Conservation (phyloP, 176 grass and related monocot species). For the Carex littledalei region DNA sequence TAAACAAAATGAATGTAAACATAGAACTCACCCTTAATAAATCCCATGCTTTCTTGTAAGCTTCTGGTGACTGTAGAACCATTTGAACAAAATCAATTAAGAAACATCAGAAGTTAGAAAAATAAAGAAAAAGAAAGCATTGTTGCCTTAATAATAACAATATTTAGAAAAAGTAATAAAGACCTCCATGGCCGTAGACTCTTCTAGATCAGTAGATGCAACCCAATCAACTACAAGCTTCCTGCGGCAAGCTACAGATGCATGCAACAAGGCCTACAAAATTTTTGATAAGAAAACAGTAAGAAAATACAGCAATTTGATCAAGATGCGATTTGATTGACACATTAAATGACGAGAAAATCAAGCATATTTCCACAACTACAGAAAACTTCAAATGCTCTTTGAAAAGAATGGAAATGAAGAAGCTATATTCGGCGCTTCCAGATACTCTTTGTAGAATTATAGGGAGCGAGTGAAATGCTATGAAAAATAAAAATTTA, state of each 20-base stretch:
- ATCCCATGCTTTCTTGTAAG: conserved; percentile 73
- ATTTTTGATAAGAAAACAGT: conserved; percentile 6
- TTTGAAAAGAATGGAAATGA: neutral
- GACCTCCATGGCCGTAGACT: conserved; percentile 51
- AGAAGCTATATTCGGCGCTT: neutral
- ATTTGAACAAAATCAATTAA: neutral
- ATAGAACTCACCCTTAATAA: conserved; percentile 57
- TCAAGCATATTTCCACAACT: neutral
- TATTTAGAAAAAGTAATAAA: conserved; percentile 5
- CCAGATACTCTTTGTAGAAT: neutral
- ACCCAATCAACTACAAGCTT: conserved; percentile 97
- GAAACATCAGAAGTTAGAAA: neutral
- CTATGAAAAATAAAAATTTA: neutral
- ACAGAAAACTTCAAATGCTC: neutral
- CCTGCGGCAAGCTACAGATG: conserved; percentile 55
- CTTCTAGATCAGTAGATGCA: conserved; percentile 88
- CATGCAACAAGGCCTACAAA: conserved; percentile 80
- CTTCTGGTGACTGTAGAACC: conserved; percentile 62
- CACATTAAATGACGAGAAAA: neutral
- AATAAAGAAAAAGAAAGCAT: neutral
- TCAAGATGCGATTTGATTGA: neutral
- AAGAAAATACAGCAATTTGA: neutral
- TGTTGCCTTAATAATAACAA: conserved; percentile 15
- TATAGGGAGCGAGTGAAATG: neutral
- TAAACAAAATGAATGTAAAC: neutral